Evolutionary conservation across 331 rosid genomes (phyloP), one percentile per base, ranked within the genome.

Genomic region (Rosa hybrid): DNA sequence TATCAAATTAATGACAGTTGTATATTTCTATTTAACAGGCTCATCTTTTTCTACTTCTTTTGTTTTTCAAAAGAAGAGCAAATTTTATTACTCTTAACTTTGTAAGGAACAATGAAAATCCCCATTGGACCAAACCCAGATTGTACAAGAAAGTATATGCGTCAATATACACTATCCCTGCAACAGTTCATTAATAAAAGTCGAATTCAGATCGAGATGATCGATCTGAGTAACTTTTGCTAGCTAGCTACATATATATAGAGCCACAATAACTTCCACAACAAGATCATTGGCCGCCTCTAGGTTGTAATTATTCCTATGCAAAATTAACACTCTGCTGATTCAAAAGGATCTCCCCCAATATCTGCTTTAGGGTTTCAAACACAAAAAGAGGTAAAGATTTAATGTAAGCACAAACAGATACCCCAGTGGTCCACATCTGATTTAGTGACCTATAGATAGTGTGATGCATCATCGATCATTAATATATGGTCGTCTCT

Each of bases 231-330:
- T 62, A 62, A 62, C 16, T 25, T 62, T 60, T 11, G 68, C 68
- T 12, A 62, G 68, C 68, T 62, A 23, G 38, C 38, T 10, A 11
- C 13, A n/a, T 59, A 12, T 23, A 25, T 2, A 64, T 14, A 64
- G 41, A 63, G 18, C 3, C 68, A 59, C 23, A 45, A 12, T 30
- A 64, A 62, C 14, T 77, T 63, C n/a, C 63, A 46, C 63, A 77
- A 77, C 64, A 77, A 65, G 18, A 49, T 67, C 41, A 49, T 34
- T 77, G 74, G 81, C 65, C 65, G 64, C 81, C 81, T 77, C 65
- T 65, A 34, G 81, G 21, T 30, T 34, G 65, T 65, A 77, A 64
- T 49, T 77, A 65, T 77, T 77, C 79, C 50, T 64, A 3, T 11
- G 39, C 78, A 18, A 77, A 42, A 44, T 45, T 70, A n/a, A 65